phyloP scores from a whole-genome alignment of 2,329 filamentous ascomycete genomes.

The Trematosphaeria pertusa region DNA sequence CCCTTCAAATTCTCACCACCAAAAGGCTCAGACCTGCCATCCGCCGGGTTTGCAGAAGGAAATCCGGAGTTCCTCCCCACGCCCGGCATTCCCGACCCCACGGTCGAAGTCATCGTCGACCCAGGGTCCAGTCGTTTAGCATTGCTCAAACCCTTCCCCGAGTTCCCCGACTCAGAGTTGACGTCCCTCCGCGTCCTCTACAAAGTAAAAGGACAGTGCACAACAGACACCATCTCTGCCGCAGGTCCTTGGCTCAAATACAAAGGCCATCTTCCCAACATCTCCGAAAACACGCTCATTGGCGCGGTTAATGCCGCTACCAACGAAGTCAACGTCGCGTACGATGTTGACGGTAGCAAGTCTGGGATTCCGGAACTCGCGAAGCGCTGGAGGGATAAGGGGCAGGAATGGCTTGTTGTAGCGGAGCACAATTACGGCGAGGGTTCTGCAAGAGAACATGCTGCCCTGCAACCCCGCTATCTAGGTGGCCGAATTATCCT shows the following conservation, averaged over 20 bases:
- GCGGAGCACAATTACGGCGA: slow-evolving; percentile 98
- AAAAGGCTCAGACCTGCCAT: slow-evolving; percentile 64
- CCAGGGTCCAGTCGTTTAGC: slow-evolving; percentile 91
- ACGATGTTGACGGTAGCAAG: slow-evolving; percentile 78
- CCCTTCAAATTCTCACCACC: slow-evolving; percentile 86
- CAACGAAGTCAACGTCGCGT: slow-evolving; percentile 88
- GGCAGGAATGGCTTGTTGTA: slow-evolving; percentile 87
- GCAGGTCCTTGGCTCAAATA: slow-evolving; percentile 98
- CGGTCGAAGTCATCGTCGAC: slow-evolving; percentile 76
- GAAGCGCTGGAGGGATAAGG: slow-evolving; percentile 77
- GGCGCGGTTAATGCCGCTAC: slow-evolving; percentile 92
- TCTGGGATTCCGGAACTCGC: slow-evolving; percentile 88
- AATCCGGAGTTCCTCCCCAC: slow-evolving; percentile 76
- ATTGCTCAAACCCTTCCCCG: slow-evolving; percentile 84
- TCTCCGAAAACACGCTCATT: slow-evolving; percentile 95
- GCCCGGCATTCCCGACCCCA: slow-evolving; percentile 73
- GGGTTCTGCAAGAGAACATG: slow-evolving; percentile 87
- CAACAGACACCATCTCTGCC: slow-evolving; percentile 97
- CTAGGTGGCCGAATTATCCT: slow-evolving; percentile 85
- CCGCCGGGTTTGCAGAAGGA: slow-evolving; percentile 81
- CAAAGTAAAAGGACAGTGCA: slow-evolving; percentile 98
- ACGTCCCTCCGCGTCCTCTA: slow-evolving; percentile 83
- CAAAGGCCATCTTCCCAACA: slow-evolving; percentile 98
- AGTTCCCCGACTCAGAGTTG: slow-evolving; percentile 81
- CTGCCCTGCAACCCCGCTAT: slow-evolving; percentile 88